Evolutionary conservation across 1,284 basidiomycete species (phyloP).

Genomic region (Peniophora sp.): DNA sequence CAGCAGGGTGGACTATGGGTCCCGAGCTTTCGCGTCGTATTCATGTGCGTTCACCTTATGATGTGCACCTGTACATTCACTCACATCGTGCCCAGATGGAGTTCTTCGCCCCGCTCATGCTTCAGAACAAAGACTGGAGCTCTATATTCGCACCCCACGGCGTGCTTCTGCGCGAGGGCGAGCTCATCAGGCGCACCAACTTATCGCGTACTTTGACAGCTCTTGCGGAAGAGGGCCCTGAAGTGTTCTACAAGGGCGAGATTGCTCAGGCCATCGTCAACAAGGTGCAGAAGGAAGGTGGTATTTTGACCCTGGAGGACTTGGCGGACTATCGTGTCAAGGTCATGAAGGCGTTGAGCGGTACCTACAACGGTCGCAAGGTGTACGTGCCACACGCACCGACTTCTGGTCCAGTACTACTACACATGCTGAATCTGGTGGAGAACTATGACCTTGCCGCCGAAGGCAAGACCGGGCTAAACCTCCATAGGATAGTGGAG

Average conservation of each 20-base stretch:
- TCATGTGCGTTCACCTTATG: constrained; percentile 36
- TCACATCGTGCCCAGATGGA: constrained; percentile 17
- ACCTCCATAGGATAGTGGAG: constrained; percentile 69
- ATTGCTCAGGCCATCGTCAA: constrained; percentile 69
- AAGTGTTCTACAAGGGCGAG: constrained; percentile 72
- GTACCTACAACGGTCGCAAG: constrained; percentile 68
- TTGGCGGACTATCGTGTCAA: constrained; percentile 64
- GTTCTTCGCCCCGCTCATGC: constrained; percentile 57
- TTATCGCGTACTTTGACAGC: constrained; percentile 58
- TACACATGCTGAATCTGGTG: constrained; percentile 76
- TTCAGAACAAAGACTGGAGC: constrained; percentile 72
- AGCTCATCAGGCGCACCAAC: constrained; percentile 62
- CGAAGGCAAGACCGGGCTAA: constrained; percentile 44
- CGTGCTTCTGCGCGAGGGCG: constrained; percentile 62
- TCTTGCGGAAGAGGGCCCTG: constrained; percentile 62
- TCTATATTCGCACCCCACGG: constrained; percentile 79
- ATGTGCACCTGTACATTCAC: neutral
- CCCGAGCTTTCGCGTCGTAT: constrained; percentile 69
- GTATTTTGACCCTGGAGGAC: constrained; percentile 70
- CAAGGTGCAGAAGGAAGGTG: constrained; percentile 67
- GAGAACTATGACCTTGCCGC: constrained; percentile 54
- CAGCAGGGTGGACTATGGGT: constrained; percentile 72
- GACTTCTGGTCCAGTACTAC: constrained; percentile 71
- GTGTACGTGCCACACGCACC: constrained; percentile 84
- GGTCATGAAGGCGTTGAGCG: constrained; percentile 67